Percentiles rank a stretch among this genome's conserved stretches.
These are phyloP conservation scores for Fraxinus albicans DNA, from an alignment of 305 asterid species.

Conservation along the genomic window DNA sequence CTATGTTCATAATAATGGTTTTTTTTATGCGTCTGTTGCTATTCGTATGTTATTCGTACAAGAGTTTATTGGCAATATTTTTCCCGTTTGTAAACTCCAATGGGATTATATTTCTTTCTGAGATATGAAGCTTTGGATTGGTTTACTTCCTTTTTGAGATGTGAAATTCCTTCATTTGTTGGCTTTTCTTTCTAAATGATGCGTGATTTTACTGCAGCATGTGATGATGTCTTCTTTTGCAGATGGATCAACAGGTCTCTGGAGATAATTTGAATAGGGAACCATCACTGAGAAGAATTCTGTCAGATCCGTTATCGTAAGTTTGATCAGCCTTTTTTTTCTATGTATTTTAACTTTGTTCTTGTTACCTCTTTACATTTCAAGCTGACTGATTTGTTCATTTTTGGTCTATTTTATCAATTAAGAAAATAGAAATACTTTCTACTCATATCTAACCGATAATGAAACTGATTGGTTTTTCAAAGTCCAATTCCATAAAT, in stretches of 20 bases:
- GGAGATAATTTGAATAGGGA: slow-evolving; percentile 63
- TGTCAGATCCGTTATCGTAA: slow-evolving; percentile 95
- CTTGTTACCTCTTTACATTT: neutral
- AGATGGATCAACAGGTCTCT: slow-evolving; percentile 61
- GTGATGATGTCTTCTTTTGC: slow-evolving; percentile 34
- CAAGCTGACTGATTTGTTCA: neutral
- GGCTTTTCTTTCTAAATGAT: slow-evolving; percentile 14
- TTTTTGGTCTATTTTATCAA: too few relatives aligned
- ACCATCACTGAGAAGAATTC: slow-evolving; percentile 86
- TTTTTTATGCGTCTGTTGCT: neutral
- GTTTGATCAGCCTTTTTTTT: slow-evolving; percentile 32
- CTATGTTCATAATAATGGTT: neutral
- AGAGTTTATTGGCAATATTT: neutral
- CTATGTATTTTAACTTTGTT: neutral
- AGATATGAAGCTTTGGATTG: neutral
- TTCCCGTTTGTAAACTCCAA: neutral
- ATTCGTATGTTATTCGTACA: neutral
- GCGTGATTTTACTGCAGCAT: slow-evolving; percentile 22
- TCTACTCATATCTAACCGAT: neutral
- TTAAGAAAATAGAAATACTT: too few relatives aligned
- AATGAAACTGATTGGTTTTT: neutral
- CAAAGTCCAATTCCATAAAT: neutral
- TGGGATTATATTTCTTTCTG: neutral
- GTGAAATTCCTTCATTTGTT: neutral
- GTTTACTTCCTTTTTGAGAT: slow-evolving; percentile 3